A percentile compares a stretch with the other conserved stretches of the same genome.
Conservation (phyloP, 2,329 filamentous ascomycete genomes). For the Aspergillus ochraceoroseus region DNA sequence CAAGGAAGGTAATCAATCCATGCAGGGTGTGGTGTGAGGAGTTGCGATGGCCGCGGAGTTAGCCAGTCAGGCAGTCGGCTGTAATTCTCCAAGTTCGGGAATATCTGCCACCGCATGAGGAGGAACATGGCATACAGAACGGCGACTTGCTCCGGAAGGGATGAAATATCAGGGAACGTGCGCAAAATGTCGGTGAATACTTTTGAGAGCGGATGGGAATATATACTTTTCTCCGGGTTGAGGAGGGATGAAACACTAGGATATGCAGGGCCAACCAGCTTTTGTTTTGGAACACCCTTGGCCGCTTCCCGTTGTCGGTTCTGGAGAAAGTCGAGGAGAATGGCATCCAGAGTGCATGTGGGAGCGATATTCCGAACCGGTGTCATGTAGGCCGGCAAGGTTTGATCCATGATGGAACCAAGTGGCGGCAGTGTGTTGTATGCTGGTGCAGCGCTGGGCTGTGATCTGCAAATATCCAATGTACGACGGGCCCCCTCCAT, state of each 20-base stretch:
- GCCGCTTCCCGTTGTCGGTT: slow-evolving; percentile 62
- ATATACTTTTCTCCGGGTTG: slow-evolving; percentile 59
- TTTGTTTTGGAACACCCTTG: slow-evolving; percentile 59
- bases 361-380: slow-evolving; percentile 59
- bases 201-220: slow-evolving; percentile 72
- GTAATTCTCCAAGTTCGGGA: slow-evolving; percentile 73
- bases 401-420: slow-evolving; percentile 23
- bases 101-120: slow-evolving; percentile 78
- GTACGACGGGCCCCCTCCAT: slow-evolving; percentile 45
- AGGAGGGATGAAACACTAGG: slow-evolving; percentile 74
- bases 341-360: slow-evolving; percentile 70
- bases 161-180: slow-evolving; percentile 74
- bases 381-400: slow-evolving; percentile 34
- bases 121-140: slow-evolving; percentile 84
- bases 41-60: slow-evolving; percentile 61
- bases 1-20: slow-evolving; percentile 84
- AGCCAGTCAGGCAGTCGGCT: slow-evolving; percentile 70
- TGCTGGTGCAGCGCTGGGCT: slow-evolving; percentile 20
- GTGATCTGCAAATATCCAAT: slow-evolving; percentile 25
- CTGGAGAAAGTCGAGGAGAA: slow-evolving; percentile 74
- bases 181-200: slow-evolving; percentile 79
- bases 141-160: slow-evolving; percentile 76
- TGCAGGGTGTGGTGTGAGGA: slow-evolving; percentile 63
- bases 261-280: slow-evolving; percentile 70
- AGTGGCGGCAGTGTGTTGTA: slow-evolving; percentile 27